Evolutionary conservation across 1,139 yeast genomes (phyloP).

Genomic region (Pichia sp.): DNA sequence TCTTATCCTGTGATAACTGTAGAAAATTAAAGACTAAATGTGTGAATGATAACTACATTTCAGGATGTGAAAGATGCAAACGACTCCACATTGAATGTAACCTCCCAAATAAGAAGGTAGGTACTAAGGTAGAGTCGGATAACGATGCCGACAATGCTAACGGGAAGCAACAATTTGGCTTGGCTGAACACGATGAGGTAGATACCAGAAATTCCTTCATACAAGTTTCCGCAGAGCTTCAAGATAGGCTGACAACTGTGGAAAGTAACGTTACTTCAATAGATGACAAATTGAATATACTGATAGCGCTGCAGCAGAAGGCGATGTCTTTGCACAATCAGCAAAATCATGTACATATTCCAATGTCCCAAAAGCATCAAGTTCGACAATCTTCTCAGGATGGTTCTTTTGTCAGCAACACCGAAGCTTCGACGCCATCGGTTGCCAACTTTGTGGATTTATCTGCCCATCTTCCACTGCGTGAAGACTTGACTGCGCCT

Average conservation of each 20-base stretch:
- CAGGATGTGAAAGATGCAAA: conserved; percentile 47
- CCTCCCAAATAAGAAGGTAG: conserved; percentile 26
- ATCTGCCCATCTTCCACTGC: conserved; percentile 5
- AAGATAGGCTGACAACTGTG: neutral
- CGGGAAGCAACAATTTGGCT: neutral
- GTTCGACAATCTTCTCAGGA: conserved; percentile 4
- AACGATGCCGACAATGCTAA: neutral
- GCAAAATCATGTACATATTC: neutral
- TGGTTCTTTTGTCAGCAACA: conserved; percentile 3
- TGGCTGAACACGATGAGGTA: neutral
- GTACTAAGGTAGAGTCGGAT: neutral
- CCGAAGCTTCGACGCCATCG: conserved; percentile 7
- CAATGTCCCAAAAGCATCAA: neutral
- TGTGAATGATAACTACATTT: conserved; percentile 39
- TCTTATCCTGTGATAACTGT: conserved; percentile 48
- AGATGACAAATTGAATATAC: neutral
- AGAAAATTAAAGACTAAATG: conserved; percentile 52
- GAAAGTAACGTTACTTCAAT: neutral
- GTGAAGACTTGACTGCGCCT: conserved; percentile 34
- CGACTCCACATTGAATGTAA: conserved; percentile 45
- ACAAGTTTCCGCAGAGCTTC: neutral
- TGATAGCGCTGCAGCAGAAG: conserved; percentile 4
- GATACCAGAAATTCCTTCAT: neutral
- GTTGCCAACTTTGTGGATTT: conserved; percentile 5
- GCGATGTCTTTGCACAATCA: neutral